A percentile compares a stretch with the other conserved stretches of the same genome.
These are phyloP conservation scores for Neoscytalidium dimidiatum DNA, from an alignment of 2,329 filamentous ascomycete species.

Conservation along the genomic window DNA sequence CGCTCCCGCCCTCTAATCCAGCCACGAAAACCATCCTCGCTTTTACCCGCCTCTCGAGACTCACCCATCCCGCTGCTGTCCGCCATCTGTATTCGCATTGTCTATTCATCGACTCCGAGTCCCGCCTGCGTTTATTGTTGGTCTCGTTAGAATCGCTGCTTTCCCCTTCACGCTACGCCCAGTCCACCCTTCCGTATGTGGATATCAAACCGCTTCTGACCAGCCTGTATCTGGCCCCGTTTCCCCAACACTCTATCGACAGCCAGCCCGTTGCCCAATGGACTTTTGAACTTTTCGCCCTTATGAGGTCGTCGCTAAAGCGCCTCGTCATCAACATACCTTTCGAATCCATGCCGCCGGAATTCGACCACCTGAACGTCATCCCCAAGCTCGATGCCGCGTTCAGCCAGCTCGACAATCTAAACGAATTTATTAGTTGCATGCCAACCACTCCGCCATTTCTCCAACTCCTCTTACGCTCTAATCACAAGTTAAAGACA, in stretches of 20 bases:
- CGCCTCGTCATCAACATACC: slow-evolving; percentile 54
- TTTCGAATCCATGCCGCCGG: slow-evolving; percentile 45
- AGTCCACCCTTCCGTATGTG: not conserved
- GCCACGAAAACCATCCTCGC: slow-evolving; percentile 49
- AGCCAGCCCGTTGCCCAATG: slow-evolving; percentile 44
- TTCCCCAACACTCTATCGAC: slow-evolving; percentile 39
- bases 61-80: slow-evolving; percentile 44
- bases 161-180: slow-evolving; percentile 22
- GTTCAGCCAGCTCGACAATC: slow-evolving; percentile 44
- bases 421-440: slow-evolving; percentile 52
- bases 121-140: slow-evolving; percentile 31
- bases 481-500: slow-evolving; percentile 43
- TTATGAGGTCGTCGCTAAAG: slow-evolving; percentile 43
- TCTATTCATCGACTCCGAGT: slow-evolving; percentile 45
- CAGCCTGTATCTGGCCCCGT: slow-evolving; percentile 39
- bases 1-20: slow-evolving; percentile 41
- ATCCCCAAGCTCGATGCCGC: slow-evolving; percentile 47
- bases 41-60: slow-evolving; percentile 47
- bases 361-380: slow-evolving; percentile 43
- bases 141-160: slow-evolving; percentile 24
- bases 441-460: slow-evolving; percentile 28
- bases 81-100: slow-evolving; percentile 50
- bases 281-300: slow-evolving; percentile 47
- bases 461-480: slow-evolving; percentile 49
- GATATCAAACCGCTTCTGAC: slow-evolving; percentile 30